Percentiles rank a stretch among this genome's conserved stretches.
These are phyloP conservation scores for Hypoxylon perforatum DNA, from an alignment of 495 filamentous ascomycete genomes.

Conservation along the genomic window DNA sequence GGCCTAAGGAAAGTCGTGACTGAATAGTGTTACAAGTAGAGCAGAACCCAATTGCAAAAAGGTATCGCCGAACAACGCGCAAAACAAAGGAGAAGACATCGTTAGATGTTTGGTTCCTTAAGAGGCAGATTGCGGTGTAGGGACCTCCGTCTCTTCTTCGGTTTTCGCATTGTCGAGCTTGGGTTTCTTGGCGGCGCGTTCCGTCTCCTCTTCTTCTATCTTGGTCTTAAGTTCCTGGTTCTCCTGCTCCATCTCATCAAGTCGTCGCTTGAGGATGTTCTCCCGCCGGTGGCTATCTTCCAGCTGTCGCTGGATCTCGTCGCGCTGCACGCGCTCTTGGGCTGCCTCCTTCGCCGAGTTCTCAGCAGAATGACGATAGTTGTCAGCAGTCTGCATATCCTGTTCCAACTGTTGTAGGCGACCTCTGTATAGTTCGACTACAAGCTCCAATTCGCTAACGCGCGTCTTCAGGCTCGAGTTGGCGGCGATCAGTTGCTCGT, in stretches of 20 bases:
- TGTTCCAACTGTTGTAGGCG: conserved; percentile 87
- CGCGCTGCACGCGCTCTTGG: conserved; percentile 54
- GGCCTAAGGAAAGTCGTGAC: conserved; percentile 35
- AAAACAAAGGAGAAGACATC: background rate
- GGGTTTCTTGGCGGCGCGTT: conserved; percentile 50
- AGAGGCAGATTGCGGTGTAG: conserved; percentile 42
- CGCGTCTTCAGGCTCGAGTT: conserved; percentile 89
- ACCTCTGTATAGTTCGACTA: conserved; percentile 93
- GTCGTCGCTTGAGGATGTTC: conserved; percentile 80
- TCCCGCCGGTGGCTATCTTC: conserved; percentile 81
- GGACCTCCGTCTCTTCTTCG: conserved; percentile 44
- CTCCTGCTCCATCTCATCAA: conserved; percentile 80
- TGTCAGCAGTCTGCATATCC: conserved; percentile 59
- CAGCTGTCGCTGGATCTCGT: conserved; percentile 69
- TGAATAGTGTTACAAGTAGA: conserved; percentile 36
- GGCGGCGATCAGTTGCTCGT: conserved; percentile 78
- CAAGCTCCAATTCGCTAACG: conserved; percentile 92
- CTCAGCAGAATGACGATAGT: conserved; percentile 52
- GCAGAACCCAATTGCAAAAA: conserved; percentile 11
- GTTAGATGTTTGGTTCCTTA: background rate
- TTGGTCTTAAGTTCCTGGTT: conserved; percentile 56
- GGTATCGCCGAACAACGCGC: conserved; percentile 24
- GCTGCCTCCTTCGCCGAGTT: conserved; percentile 50
- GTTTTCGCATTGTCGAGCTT: conserved; percentile 46
- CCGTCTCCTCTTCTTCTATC: conserved; percentile 46